Conservation (phyloP, 2,329 filamentous ascomycete genomes). For the Arthrocladium fulminans region DNA sequence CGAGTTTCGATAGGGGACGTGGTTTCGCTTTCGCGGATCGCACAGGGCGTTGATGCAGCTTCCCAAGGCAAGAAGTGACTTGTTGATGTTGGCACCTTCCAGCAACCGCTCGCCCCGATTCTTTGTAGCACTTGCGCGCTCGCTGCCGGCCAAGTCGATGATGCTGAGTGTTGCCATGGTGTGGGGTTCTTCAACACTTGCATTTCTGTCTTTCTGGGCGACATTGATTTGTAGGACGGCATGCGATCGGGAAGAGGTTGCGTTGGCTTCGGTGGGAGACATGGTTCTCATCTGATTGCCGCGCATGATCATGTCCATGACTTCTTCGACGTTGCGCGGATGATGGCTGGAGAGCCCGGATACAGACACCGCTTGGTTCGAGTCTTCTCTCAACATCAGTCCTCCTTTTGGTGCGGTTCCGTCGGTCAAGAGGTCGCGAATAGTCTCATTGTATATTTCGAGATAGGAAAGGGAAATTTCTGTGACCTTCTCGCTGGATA, state of each 20-base stretch:
- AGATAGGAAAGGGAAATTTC: slow-evolving; percentile 90
- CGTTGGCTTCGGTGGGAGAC: slow-evolving; percentile 93
- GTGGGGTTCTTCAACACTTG: slow-evolving; percentile 83
- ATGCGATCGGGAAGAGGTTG: slow-evolving; percentile 92
- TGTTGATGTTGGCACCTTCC: slow-evolving; percentile 98
- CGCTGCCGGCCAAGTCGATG: slow-evolving; percentile 92
- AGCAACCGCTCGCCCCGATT: slow-evolving; percentile 84
- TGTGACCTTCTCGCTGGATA: slow-evolving; percentile 75
- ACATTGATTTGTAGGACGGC: slow-evolving; percentile 96
- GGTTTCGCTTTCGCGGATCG: slow-evolving; percentile 80
- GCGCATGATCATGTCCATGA: slow-evolving; percentile 98
- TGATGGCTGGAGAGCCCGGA: slow-evolving; percentile 83
- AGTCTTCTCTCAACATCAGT: slow-evolving; percentile 88
- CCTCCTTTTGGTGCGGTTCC: slow-evolving; percentile 66
- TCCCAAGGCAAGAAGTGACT: slow-evolving; percentile 84
- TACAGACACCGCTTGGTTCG: slow-evolving; percentile 85
- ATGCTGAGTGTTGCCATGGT: slow-evolving; percentile 98
- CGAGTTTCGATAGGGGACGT: slow-evolving; percentile 95
- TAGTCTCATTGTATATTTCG: slow-evolving; percentile 99
- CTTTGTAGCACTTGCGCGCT: slow-evolving; percentile 91
- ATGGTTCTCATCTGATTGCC: slow-evolving; percentile 93
- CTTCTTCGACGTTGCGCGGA: slow-evolving; percentile 83
- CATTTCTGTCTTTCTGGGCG: slow-evolving; percentile 87
- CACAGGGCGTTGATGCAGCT: slow-evolving; percentile 98
- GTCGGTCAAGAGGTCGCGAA: slow-evolving; percentile 85